Evolutionary conservation across 2,329 filamentous ascomycete genomes (phyloP), one percentile per base, ranked within the genome.

Genomic region (Calonectria leucothoes): DNA sequence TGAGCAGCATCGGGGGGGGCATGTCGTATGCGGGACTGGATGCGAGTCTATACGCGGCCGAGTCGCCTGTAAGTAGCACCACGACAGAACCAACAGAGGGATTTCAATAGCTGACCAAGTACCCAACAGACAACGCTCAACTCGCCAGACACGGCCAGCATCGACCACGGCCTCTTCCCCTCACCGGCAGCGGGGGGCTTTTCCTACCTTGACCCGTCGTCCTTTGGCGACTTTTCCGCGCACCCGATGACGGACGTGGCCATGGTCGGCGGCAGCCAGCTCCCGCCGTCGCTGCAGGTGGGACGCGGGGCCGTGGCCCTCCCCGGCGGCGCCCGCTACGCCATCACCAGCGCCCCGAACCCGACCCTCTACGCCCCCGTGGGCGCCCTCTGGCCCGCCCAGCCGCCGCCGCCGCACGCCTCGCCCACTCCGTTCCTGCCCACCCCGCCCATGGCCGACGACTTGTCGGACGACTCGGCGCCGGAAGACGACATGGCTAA

Each of bases 141-240:
- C 55, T 63, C 27, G 15, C 79, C 79, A 27, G 77, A 78, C 72
- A 77, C 75, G 15, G 71, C 77, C 12, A 72, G 71, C 70, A 75
- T 80, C 70, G 79, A 81, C 65, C 77, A 80, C 68, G 76, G 75
- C 23, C 72, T 78, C 66, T 78, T 80, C 69, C 75, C 79, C 8
- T 77, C 79, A 23, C 73, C 74, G 23, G 57, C 78, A 64, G 71
- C 78, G 65, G 71, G 77, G 52, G 79, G 78, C 72, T 74, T 79
- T 67, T 71, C 77, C 66, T 80, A 78, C 74, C 71, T 78, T 73
- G 76, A 80, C 68, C 71, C 69, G 33, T 48, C 69, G 33, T 48
- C 74, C 25, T 80, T 80, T 69, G 75, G 75, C 35, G 74, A 79
- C 66, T 80, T 79, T 52, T 72, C 78, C 51, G 45, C 76, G 6